Evolutionary conservation across 1,284 basidiomycete species (phyloP), one percentile per base, ranked within the genome.

Genomic region (Macrocystidia cucumis): DNA sequence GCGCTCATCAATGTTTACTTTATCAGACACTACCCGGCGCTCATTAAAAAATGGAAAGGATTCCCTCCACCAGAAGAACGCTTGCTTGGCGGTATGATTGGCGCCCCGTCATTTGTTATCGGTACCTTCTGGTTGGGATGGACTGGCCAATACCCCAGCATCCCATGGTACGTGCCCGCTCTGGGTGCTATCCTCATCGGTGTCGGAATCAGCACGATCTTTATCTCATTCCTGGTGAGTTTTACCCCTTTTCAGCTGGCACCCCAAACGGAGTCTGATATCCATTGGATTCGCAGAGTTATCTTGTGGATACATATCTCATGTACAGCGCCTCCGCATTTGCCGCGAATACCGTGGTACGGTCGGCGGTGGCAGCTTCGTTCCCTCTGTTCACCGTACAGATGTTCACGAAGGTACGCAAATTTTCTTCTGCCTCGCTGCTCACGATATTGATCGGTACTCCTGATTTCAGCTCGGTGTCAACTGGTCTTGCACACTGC

Each of bases 291-390:
- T 37, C 50, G 41, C 50, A 74, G 67, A 69, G 62, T 40, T 78
- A 77, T 45, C 54, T 76, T 27, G 68, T 78, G 28, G 78, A 80
- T 43, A 73, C 74, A 3, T 80, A 79, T 52, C 56, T 25, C 22
- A 67, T 69, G 61, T 84, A 74, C 56, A 71, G 74, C 42, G 81
- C 82, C 1, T 81, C 76, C 13, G 84, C 82, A 1, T 72, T 86
- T 28, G 76, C 83, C 0, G 80, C 77, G 5, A 84, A 82, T 54
- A 84, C 79, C 0, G 64, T 85, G 43, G 55, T 77, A 28, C 74
- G 82, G 33, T 80, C 75, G 0, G 69, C 70, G 0, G 63, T 74
- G 3, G 81, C 74, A 5, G 76, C 80, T 0, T 70, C 74, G 0
- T 83, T 85, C 63, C 82, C 81, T 4, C 57, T 87, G 6, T 85